Conservation (phyloP, 192 early-diverging fungal genomes). For the Coemansia sp. region DNA sequence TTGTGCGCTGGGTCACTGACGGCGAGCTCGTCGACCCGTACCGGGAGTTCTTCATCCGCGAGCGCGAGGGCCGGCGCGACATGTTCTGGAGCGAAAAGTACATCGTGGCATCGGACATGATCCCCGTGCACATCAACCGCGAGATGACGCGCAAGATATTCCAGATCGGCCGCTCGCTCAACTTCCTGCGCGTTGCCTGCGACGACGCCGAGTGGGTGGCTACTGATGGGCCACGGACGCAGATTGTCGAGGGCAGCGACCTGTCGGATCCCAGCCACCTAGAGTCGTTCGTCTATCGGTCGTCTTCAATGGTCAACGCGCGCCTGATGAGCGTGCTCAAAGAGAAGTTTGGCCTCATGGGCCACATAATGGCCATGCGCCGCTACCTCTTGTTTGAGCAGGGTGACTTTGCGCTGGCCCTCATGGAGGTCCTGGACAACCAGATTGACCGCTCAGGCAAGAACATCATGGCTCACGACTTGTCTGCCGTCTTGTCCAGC, state of each 20-base stretch:
- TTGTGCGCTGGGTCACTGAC: slow-evolving; percentile 90
- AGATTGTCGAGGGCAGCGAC: slow-evolving; percentile 56
- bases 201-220: slow-evolving; percentile 64
- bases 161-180: slow-evolving; percentile 85
- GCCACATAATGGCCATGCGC: slow-evolving; percentile 86
- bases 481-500: slow-evolving; percentile 83
- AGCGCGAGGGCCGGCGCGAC: slow-evolving; percentile 61
- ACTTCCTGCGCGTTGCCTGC: slow-evolving; percentile 74
- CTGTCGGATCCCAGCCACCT: slow-evolving; percentile 64
- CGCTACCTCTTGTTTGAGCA: slow-evolving; percentile 90
- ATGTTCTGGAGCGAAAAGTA: slow-evolving; percentile 88
- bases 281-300: slow-evolving; percentile 73
- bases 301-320: slow-evolving; percentile 71
- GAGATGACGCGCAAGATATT: slow-evolving; percentile 86
- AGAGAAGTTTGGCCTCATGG: slow-evolving; percentile 78
- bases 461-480: slow-evolving; percentile 84
- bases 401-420: slow-evolving; percentile 91
- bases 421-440: slow-evolving; percentile 79
- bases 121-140: slow-evolving; percentile 83
- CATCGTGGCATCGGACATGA: slow-evolving; percentile 72
- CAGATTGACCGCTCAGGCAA: slow-evolving; percentile 69
- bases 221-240: slow-evolving; percentile 33
- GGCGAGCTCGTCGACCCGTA: slow-evolving; percentile 94
- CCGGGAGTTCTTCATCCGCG: slow-evolving; percentile 88
- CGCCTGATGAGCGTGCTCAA: slow-evolving; percentile 82